Percentiles rank a stretch among this genome's conserved stretches.
These are phyloP conservation scores for Geotrichum macrosporum DNA, from an alignment of 1,139 yeast genomes.

Conservation along the genomic window DNA sequence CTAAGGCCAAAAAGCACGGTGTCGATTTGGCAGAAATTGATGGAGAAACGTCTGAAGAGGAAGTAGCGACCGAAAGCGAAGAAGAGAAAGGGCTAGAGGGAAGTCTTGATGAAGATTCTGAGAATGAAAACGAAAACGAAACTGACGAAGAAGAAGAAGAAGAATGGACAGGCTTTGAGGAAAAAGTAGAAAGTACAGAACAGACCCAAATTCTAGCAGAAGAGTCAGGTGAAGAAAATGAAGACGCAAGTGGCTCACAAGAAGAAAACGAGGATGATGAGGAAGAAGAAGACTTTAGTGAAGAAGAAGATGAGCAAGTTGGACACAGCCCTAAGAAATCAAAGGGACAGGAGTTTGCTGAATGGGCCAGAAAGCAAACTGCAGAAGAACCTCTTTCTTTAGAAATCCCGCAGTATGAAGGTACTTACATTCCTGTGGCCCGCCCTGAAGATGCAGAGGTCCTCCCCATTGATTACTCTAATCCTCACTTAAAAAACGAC, in stretches of 20 bases:
- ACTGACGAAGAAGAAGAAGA: constrained; percentile 27
- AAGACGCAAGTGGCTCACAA: constrained; percentile 24
- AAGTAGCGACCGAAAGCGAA: constrained; percentile 26
- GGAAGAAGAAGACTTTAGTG: constrained; percentile 22
- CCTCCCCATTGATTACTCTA: constrained; percentile 48
- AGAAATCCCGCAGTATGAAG: constrained; percentile 34
- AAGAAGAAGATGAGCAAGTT: constrained; percentile 27
- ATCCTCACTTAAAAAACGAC: constrained; percentile 26
- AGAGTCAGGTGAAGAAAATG: constrained; percentile 27
- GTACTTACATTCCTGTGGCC: constrained; percentile 36
- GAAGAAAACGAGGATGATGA: constrained; percentile 22
- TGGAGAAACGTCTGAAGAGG: constrained; percentile 37
- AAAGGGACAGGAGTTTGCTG: constrained; percentile 47
- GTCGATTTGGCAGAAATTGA: constrained; percentile 40
- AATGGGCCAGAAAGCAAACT: constrained; percentile 46
- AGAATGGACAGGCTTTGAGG: constrained; percentile 25
- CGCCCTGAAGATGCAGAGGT: constrained; percentile 38
- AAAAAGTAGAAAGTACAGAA: constrained; percentile 23
- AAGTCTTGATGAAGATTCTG: constrained; percentile 29
- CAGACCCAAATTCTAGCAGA: constrained; percentile 23
- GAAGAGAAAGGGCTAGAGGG: constrained; percentile 27
- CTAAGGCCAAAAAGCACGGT: constrained; percentile 39
- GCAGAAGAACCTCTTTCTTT: constrained; percentile 28
- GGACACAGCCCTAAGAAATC: constrained; percentile 31
- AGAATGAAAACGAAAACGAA: constrained; percentile 25